These are phyloP conservation scores for Leccinum sublutescens DNA, from an alignment of 768 basidiomycete species.

Conservation along the genomic window DNA sequence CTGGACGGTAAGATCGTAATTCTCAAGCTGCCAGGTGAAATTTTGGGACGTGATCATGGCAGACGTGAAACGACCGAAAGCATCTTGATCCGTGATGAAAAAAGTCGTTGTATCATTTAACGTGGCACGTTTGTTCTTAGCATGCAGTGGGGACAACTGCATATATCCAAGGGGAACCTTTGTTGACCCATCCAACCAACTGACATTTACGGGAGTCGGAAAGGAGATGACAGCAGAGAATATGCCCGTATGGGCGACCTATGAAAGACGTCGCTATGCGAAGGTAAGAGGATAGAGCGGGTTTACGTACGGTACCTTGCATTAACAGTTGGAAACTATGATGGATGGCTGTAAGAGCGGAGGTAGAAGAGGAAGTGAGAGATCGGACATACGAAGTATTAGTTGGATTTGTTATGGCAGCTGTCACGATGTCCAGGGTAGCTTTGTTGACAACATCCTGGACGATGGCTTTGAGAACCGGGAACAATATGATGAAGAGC, in stretches of 20 bases:
- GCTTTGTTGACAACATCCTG: slow-evolving; percentile 61
- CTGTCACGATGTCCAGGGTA: slow-evolving; percentile 51
- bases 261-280: neutral
- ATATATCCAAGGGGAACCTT: slow-evolving; percentile 56
- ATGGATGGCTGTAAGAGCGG: slow-evolving; percentile 5
- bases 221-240: slow-evolving; percentile 64
- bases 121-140: slow-evolving; percentile 53
- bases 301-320: slow-evolving; percentile 48
- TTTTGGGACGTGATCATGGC: slow-evolving; percentile 62
- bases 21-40: slow-evolving; percentile 67
- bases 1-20: slow-evolving; percentile 56
- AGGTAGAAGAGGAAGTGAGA: no score
- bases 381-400: slow-evolving; percentile 52
- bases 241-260: slow-evolving; percentile 68
- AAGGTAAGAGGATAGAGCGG: neutral
- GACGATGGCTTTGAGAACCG: slow-evolving; percentile 63
- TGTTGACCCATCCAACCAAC: slow-evolving; percentile 53
- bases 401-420: slow-evolving; percentile 49
- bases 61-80: slow-evolving; percentile 61
- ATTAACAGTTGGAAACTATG: slow-evolving; percentile 51
- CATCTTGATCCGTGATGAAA: slow-evolving; percentile 50
- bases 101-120: slow-evolving; percentile 63
- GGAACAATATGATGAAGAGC: slow-evolving; percentile 66
- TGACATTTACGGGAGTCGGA: slow-evolving; percentile 52
- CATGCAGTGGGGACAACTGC: slow-evolving; percentile 44